These are phyloP conservation scores for Rhododendron ferrugineum DNA, from an alignment of 148 eudicot species.

Conservation along the genomic window DNA sequence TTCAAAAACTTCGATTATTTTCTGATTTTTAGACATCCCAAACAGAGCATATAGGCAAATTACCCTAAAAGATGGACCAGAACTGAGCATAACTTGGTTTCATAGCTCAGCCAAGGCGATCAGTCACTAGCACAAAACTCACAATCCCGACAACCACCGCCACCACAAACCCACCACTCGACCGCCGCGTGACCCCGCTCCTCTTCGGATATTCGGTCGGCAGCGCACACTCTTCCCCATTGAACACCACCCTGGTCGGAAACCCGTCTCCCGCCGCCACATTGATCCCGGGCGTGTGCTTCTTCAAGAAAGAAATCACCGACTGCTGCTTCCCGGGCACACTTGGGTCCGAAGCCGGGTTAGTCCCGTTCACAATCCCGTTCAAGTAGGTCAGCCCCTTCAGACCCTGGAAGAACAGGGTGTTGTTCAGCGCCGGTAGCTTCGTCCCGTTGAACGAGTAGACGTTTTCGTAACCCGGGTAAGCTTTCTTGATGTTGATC, in stretches of 20 bases:
- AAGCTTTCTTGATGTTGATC: slow-evolving; percentile 29
- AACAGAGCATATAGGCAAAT: background rate
- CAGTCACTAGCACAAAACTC: slow-evolving; percentile 23
- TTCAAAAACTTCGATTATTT: background rate
- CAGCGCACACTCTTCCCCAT: slow-evolving; percentile 64
- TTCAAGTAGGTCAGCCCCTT: slow-evolving; percentile 38
- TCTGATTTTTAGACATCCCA: background rate
- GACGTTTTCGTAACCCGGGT: slow-evolving; percentile 38
- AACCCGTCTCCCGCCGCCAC: slow-evolving; percentile 45
- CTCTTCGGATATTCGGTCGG: slow-evolving; percentile 28
- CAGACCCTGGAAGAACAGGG: slow-evolving; percentile 50
- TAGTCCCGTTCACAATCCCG: slow-evolving; percentile 35
- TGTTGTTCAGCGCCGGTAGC: slow-evolving; percentile 23
- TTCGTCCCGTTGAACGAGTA: slow-evolving; percentile 53
- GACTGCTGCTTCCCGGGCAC: slow-evolving; percentile 70
- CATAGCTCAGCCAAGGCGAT: background rate
- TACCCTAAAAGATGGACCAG: background rate
- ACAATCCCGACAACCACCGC: slow-evolving; percentile 17
- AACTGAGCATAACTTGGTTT: background rate
- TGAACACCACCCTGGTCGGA: slow-evolving; percentile 43
- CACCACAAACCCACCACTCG: slow-evolving; percentile 5
- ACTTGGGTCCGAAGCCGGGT: slow-evolving; percentile 27
- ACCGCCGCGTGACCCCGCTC: slow-evolving; percentile 7
- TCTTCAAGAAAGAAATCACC: slow-evolving; percentile 51
- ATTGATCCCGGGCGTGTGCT: slow-evolving; percentile 17